Conservation (phyloP, 805 yeast genomes). For the Teunomyces panamensis region DNA sequence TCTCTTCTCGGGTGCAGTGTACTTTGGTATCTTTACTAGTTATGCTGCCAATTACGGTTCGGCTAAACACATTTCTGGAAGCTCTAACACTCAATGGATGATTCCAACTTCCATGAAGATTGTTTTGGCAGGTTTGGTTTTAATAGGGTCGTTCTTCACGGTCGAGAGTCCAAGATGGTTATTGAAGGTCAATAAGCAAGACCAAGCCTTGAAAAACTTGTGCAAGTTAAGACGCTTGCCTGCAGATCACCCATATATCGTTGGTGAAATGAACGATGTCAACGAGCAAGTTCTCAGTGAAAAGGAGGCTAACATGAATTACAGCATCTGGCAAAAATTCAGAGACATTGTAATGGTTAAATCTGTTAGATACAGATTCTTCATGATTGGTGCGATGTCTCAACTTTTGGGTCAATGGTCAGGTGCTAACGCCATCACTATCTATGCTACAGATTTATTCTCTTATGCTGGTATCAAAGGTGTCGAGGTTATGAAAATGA, state of each 20-base stretch:
- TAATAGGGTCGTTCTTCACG: conserved; percentile 42
- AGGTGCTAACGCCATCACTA: conserved; percentile 56
- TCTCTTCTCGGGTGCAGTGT: conserved; percentile 57
- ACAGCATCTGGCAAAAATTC: conserved; percentile 13
- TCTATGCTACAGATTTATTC: conserved; percentile 51
- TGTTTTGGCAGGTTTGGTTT: conserved; percentile 45
- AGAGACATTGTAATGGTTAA: conserved; percentile 35
- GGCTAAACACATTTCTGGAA: conserved; percentile 40
- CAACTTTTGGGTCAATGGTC: conserved; percentile 58
- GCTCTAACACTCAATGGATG: conserved; percentile 47
- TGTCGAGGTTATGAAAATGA: conserved; percentile 41
- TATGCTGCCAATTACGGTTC: conserved; percentile 53
- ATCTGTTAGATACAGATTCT: conserved; percentile 45
- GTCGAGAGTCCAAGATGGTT: conserved; percentile 54
- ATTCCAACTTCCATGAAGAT: conserved; percentile 49
- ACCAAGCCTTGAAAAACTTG: conserved; percentile 38
- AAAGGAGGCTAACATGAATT: conserved; percentile 19
- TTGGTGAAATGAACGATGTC: conserved; percentile 50
- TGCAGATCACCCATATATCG: conserved; percentile 46
- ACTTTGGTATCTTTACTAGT: conserved; percentile 50
- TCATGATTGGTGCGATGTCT: conserved; percentile 37
- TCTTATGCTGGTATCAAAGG: conserved; percentile 46
- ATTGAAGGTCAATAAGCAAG: conserved; percentile 39
- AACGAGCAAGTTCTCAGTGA: conserved; percentile 45
- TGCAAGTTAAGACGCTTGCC: conserved; percentile 44